Conservation (phyloP, 208 protist genomes). For the Vickermania ingenoplastis region DNA sequence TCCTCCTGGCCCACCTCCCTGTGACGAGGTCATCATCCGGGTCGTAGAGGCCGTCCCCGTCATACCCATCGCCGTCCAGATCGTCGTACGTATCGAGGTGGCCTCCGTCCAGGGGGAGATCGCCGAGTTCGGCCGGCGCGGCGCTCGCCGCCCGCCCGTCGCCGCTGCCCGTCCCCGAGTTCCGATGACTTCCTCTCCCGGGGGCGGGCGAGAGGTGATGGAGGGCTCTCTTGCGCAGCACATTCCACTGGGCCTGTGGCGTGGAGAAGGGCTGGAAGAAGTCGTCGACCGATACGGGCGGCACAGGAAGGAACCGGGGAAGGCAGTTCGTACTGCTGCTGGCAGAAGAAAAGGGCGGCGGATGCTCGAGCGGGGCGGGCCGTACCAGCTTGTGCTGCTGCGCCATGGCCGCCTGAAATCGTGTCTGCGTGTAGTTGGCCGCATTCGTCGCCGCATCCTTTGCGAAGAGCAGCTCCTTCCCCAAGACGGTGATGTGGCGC, state of each 20-base stretch:
- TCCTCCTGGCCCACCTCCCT: slow-evolving; percentile 10
- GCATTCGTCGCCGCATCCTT: slow-evolving; percentile 39
- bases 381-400: slow-evolving; percentile 51
- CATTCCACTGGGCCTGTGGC: slow-evolving; percentile 52
- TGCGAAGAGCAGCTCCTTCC: slow-evolving; percentile 61
- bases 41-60: slow-evolving; percentile 23
- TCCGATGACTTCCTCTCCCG: slow-evolving; percentile 29
- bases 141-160: slow-evolving; percentile 3
- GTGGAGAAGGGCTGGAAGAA: slow-evolving; percentile 83
- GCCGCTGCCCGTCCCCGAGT: background rate
- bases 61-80: slow-evolving; percentile 37
- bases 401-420: slow-evolving; percentile 45
- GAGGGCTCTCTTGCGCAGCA: slow-evolving; percentile 76
- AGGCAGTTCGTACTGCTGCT: slow-evolving; percentile 56
- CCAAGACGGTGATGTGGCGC: slow-evolving; percentile 63
- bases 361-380: slow-evolving; percentile 28
- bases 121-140: slow-evolving; percentile 7
- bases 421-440: slow-evolving; percentile 50
- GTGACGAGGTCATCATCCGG: slow-evolving; percentile 24
- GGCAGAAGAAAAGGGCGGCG: no score
- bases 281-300: slow-evolving; percentile 34
- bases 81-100: slow-evolving; percentile 41
- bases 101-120: slow-evolving; percentile 70
- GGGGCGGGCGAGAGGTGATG: no score
- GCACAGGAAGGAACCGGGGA: slow-evolving; percentile 59